Evolutionary conservation across 164 flowering plant genomes (phyloP).

Genomic region (Litsea cubeba): DNA sequence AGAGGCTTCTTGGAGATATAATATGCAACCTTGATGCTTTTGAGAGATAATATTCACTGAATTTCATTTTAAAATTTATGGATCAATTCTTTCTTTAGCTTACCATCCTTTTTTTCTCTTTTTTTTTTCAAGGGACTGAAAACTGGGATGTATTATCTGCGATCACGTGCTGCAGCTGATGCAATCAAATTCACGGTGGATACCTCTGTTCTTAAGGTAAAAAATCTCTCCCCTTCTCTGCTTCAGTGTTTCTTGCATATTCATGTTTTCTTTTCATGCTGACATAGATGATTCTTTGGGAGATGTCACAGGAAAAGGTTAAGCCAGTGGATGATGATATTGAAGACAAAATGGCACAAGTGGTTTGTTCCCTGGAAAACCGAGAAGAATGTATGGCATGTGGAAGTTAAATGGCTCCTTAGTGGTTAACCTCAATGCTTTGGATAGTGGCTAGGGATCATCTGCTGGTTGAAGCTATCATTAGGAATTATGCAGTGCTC

Average conservation of each 20-base stretch:
- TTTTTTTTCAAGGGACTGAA: slow-evolving; percentile 29
- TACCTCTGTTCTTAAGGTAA: slow-evolving; percentile 59
- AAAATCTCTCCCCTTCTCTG: not conserved
- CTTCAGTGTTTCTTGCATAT: not conserved
- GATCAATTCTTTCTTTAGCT: not conserved
- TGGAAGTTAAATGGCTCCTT: slow-evolving; percentile 52
- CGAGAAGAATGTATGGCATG: slow-evolving; percentile 92
- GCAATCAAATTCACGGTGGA: slow-evolving; percentile 98
- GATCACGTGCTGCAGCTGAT: slow-evolving; percentile 95
- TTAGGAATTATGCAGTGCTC: not conserved
- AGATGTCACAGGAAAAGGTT: slow-evolving; percentile 34
- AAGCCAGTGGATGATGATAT: slow-evolving; percentile 37
- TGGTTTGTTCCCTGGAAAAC: slow-evolving; percentile 82
- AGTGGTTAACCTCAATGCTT: not conserved
- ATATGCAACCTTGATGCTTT: not conserved
- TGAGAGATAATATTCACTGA: not conserved
- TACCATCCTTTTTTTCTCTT: not conserved
- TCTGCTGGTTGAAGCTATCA: no score
- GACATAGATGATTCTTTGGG: not conserved
- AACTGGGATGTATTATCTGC: slow-evolving; percentile 94
- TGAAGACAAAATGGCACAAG: slow-evolving; percentile 67
- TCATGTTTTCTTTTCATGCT: not conserved
- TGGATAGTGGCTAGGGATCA: no score
- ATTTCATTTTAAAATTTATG: not conserved
- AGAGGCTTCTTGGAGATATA: not conserved